phyloP scores from a whole-genome alignment of 139 green algal genomes.

The Haematococcus sp. region DNA sequence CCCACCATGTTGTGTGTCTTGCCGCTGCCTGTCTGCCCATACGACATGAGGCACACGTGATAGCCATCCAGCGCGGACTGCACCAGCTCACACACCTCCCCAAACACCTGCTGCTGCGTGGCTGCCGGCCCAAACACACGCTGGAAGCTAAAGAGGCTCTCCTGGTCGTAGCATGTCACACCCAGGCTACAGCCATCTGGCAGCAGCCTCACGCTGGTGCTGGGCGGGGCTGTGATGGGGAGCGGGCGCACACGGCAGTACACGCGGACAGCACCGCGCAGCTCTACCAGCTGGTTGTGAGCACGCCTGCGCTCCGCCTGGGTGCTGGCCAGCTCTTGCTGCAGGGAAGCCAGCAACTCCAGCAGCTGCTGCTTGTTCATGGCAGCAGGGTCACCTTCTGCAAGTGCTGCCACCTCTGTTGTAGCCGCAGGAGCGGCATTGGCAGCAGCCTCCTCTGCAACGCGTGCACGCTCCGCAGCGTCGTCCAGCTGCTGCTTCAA shows the following conservation, averaged over 20 bases:
- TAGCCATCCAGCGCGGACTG: slow-evolving; percentile 91
- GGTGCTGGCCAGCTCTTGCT: background rate
- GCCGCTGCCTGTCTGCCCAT: slow-evolving; percentile 91
- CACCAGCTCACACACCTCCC: slow-evolving; percentile 84
- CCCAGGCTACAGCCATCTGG: slow-evolving; percentile 46
- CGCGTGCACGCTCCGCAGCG: background rate
- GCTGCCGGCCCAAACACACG: slow-evolving; percentile 41
- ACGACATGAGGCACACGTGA: slow-evolving; percentile 92
- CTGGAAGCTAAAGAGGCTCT: slow-evolving; percentile 70
- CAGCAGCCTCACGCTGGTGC: slow-evolving; percentile 23
- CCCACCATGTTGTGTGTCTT: slow-evolving; percentile 95
- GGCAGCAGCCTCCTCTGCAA: background rate
- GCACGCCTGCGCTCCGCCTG: background rate
- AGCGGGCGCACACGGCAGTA: slow-evolving; percentile 73
- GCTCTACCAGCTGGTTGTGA: slow-evolving; percentile 77
- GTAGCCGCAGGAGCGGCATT: background rate
- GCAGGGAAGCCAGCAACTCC: background rate
- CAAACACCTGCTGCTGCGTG: slow-evolving; percentile 69
- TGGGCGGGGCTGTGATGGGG: background rate
- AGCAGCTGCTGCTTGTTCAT: slow-evolving; percentile 3
- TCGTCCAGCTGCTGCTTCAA: background rate
- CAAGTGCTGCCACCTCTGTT: background rate
- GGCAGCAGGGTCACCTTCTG: background rate
- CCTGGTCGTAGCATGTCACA: slow-evolving; percentile 50
- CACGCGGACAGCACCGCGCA: slow-evolving; percentile 76